Evolutionary conservation across 1,284 basidiomycete genomes (phyloP), one percentile per base, ranked within the genome.

Genomic region (Schizopora paradoxa): DNA sequence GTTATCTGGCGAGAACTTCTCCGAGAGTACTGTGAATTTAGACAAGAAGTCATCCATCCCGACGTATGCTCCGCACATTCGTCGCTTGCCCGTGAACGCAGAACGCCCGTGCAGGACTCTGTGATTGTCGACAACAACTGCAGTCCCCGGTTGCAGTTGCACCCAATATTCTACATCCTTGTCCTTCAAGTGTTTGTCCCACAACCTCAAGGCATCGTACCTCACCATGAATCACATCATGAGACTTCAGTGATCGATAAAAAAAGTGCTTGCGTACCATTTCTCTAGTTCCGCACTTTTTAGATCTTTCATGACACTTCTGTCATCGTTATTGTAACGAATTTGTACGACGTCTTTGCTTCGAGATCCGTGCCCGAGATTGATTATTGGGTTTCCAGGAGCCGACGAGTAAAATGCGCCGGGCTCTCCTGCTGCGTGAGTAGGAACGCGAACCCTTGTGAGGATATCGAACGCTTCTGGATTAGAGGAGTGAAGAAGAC

Each of bases 21-120:
- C 82, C 31, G 59, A 66, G 18, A 94, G 70, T 2, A 88, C 84
- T 1, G 74, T 72, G 5, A 91, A 68, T 54, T 83, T 81, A 0
- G 90, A 92, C 26, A 74, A 74, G 63, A 85, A 95, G 61, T 96
- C 93, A 58, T 96, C 93, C n/a, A 79, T 72, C 0, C 90, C 89
- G 43, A 96, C 77, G 60, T 99, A 99, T 0, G 94, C 94, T 0
- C 95, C 95, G 57, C 95, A 98, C 79, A 99, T 90, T 1, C 90
- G 76, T 2, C 95, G 78, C 58, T 81, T 79, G 3, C 96, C 95
- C 1, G 79, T 77, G 61, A 97, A 99, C 0, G 82, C 78, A 0
- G 91, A 89, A 6, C 95, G 82, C 5, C 95, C 95, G 56, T 98
- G 96, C 43, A 99, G 70, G 2, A 98, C 91, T 8, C 95, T 79